phyloP scores from a whole-genome alignment of 768 basidiomycete species.

The Russula lepida region DNA sequence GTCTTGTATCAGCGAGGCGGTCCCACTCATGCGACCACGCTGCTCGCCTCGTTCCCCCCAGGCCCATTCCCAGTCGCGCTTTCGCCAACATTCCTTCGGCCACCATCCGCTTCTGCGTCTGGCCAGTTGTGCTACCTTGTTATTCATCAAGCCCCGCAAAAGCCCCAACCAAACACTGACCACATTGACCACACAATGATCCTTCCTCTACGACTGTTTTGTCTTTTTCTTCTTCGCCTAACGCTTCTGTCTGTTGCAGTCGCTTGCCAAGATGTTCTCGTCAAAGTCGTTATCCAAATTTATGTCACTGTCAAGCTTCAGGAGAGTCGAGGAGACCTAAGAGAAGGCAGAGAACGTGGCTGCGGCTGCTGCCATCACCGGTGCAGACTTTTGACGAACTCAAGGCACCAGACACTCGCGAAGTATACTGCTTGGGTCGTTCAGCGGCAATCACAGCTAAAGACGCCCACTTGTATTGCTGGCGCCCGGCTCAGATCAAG shows the following conservation, averaged over 20 bases:
- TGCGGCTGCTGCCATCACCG: slow-evolving; percentile 29
- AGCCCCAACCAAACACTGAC: no score
- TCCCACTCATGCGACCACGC: no score
- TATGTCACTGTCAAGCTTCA: slow-evolving; percentile 78
- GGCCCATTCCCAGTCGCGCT: no score
- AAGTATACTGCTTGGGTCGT: slow-evolving; percentile 78
- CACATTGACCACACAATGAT: no score
- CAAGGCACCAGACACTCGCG: slow-evolving; percentile 90
- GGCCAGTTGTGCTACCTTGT: no score
- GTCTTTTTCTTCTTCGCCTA: neutral
- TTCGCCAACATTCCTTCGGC: no score
- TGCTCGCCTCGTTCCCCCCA: no score
- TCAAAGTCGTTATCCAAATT: slow-evolving; percentile 79
- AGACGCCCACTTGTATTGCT: no score
- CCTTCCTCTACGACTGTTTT: neutral
- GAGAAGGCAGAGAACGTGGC: slow-evolving; percentile 73
- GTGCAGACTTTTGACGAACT: slow-evolving; percentile 89
- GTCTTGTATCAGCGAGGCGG: no score
- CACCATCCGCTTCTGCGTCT: no score
- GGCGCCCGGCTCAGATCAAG: no score
- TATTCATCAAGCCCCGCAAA: no score
- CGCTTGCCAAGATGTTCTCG: slow-evolving; percentile 83
- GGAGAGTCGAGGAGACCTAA: slow-evolving; percentile 79
- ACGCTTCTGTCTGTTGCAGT: slow-evolving; percentile 73
- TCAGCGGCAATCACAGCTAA: slow-evolving; percentile 82